Evolutionary conservation across 2,329 filamentous ascomycete species (phyloP).

Genomic region (Diatrype stigma): DNA sequence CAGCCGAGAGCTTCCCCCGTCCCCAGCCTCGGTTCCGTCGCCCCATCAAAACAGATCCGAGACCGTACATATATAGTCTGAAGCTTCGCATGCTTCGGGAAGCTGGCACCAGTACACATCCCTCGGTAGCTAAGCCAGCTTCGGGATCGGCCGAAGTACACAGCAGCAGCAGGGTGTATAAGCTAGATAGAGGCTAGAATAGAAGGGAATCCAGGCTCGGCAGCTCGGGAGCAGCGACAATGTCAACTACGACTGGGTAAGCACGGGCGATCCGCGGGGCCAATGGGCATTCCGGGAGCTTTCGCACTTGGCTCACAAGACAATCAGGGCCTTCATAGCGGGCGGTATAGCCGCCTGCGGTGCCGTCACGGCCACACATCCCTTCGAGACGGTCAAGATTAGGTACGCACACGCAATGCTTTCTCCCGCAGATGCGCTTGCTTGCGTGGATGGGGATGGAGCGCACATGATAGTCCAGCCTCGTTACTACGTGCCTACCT

Average conservation of each 20-base stretch:
- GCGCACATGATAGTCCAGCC: too few species aligned
- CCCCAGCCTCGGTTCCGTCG: too few species aligned
- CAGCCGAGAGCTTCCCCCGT: too few species aligned
- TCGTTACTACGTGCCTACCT: too few species aligned
- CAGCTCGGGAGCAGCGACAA: background rate
- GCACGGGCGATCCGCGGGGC: background rate
- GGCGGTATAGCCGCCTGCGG: slow-evolving; percentile 96
- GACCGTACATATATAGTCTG: background rate
- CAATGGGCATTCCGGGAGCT: background rate
- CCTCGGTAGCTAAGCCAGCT: background rate
- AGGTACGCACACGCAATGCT: slow-evolving; percentile 54
- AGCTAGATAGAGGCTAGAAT: background rate
- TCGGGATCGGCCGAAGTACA: background rate
- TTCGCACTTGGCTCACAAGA: slow-evolving; percentile 9
- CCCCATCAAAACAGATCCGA: background rate
- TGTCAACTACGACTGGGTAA: slow-evolving; percentile 25
- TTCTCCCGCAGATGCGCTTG: background rate
- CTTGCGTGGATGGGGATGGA: too few species aligned
- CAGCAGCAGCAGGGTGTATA: too few species aligned
- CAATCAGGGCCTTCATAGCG: slow-evolving; percentile 76
- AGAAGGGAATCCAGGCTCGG: background rate
- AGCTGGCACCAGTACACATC: background rate
- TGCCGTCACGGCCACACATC: slow-evolving; percentile 94
- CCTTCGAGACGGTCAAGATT: slow-evolving; percentile 98
- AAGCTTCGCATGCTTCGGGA: background rate